Evolutionary conservation across 306 rosid genomes (phyloP), one percentile per base, ranked within the genome.

Genomic region (Pyrus pyrifolia): DNA sequence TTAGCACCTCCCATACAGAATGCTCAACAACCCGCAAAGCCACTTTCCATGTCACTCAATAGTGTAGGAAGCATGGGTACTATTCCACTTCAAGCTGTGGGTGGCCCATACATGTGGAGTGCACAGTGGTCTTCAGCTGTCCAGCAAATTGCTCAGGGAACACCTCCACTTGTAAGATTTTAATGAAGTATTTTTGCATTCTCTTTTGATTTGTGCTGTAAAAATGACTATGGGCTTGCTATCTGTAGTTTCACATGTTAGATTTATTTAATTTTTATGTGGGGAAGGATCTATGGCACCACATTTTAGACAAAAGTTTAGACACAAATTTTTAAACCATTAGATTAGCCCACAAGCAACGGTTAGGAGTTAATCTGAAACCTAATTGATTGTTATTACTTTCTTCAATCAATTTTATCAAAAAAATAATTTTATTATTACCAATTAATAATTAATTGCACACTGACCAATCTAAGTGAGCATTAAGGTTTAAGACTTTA

Each of bases 91-190:
- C 96, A 95, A 82, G 96, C 99, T 62, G 97, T 95, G 58, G 88
- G 87, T 77, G 99, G 99, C 75, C 99, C 99, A 65, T 95, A 95
- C 83, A 86, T 95, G 97, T 95, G 99, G 99, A 92, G 91, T 82
- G 35, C 70, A 35, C 89, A 85, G 77, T 95, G 99, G 97, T 88
- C 89, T 84, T 82, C 89, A 80, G 96, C 99, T 78, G 99, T 92
- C 74, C 93, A 84, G 83, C 80, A 79, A 67, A 95, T 95, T 84
- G 91, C 99, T 69, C 97, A 83, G 79, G 99, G 99, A 80, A 95
- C 99, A 78, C 99, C 99, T 85, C 96, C 99, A 73, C 96, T 95
- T 45, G 99, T 95, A 90, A 89, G 99, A 88, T 81, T 45, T 45
- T 70, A 53, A 44, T 70, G 31, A 67, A 23, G 60, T 35, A 23